Evolutionary conservation across 495 filamentous ascomycete species (phyloP), one percentile per base, ranked within the genome.

Genomic region (Penicillium longicatenatum): DNA sequence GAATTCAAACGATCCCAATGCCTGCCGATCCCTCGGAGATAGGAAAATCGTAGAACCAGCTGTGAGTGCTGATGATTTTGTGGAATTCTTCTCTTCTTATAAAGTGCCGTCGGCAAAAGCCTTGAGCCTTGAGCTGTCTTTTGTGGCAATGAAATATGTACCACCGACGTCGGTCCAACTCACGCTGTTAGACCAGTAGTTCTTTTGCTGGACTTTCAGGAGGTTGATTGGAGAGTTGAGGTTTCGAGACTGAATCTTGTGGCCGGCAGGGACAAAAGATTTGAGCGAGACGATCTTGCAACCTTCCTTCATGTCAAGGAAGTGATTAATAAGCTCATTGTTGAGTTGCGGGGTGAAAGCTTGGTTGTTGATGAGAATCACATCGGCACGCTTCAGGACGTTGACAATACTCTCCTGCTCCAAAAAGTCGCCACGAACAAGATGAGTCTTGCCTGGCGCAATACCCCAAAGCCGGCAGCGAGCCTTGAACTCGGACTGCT

Each of bases 291-390:
- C 86, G 55, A 98, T 89, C 70, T 89, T 85, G 68, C 89, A 89
- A 26, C 95, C 95, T 49, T 92, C 86, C 73, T 97, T 97, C 63
- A 97, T 82, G 68, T 98, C 94, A 58, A 98, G 73, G 68, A 98
- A 98, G 76, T 96, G 89, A 60, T 89, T 87, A 60, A 92, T 86
- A 52, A 98, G 82, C 61, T 86, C 82, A 66, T 89, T 88, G 73
- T 98, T 98, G 54, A 97, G 82, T 44, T 86, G 82, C 5, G 91
- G 85, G 12, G 86, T 90, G 70, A 98, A 98, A 20, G 89, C 94
- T 73, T 98, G 90, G 72, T 98, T 98, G 77, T 98, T 98, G 60
- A 98, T 93, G 30, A 98, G 81, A 21, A 98, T 83, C 24, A 97
- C 91, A 70, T 98, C 94, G 3, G 93, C 92, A 47, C 86, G 82